phyloP scores from a whole-genome alignment of 805 yeast genomes.

The Nakazawaea anatomiae region DNA sequence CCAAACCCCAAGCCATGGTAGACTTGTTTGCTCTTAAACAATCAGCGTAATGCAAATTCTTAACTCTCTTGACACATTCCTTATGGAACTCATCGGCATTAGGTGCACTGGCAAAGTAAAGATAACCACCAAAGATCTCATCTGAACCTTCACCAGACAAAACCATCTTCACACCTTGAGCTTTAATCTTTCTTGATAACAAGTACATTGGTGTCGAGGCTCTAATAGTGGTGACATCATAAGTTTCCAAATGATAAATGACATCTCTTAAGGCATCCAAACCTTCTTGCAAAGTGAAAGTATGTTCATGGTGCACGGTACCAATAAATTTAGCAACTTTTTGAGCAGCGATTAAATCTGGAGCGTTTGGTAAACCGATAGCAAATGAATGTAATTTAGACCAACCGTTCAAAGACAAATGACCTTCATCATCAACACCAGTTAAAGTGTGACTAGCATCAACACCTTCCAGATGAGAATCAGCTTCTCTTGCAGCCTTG shows the following conservation, averaged over 20 bases:
- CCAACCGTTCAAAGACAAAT: slow-evolving; percentile 72
- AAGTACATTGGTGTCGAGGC: slow-evolving; percentile 99
- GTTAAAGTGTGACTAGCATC: slow-evolving; percentile 70
- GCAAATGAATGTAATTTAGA: slow-evolving; percentile 91
- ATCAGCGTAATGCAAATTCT: slow-evolving; percentile 95
- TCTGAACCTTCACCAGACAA: slow-evolving; percentile 98
- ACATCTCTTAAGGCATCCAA: slow-evolving; percentile 93
- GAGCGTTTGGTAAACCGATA: slow-evolving; percentile 95
- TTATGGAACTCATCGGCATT: slow-evolving; percentile 87
- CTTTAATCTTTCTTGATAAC: slow-evolving; percentile 93
- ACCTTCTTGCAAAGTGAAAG: slow-evolving; percentile 95
- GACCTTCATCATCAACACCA: slow-evolving; percentile 88
- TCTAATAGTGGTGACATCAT: slow-evolving; percentile 97
- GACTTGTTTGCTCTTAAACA: slow-evolving; percentile 99
- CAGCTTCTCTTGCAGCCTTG: slow-evolving; percentile 55
- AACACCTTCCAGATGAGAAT: slow-evolving; percentile 38
- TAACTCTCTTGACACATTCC: slow-evolving; percentile 93
- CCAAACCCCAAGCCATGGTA: slow-evolving; percentile 99
- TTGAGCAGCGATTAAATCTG: slow-evolving; percentile 93
- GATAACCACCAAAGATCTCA: slow-evolving; percentile 97
- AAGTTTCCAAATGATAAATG: slow-evolving; percentile 92
- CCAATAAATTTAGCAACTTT: slow-evolving; percentile 96
- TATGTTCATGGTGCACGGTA: slow-evolving; percentile 95
- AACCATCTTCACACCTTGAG: slow-evolving; percentile 99
- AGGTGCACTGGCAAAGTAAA: slow-evolving; percentile 97